Conservation (phyloP, 2,329 filamentous ascomycete species). For the Hypoxylon sp. region DNA sequence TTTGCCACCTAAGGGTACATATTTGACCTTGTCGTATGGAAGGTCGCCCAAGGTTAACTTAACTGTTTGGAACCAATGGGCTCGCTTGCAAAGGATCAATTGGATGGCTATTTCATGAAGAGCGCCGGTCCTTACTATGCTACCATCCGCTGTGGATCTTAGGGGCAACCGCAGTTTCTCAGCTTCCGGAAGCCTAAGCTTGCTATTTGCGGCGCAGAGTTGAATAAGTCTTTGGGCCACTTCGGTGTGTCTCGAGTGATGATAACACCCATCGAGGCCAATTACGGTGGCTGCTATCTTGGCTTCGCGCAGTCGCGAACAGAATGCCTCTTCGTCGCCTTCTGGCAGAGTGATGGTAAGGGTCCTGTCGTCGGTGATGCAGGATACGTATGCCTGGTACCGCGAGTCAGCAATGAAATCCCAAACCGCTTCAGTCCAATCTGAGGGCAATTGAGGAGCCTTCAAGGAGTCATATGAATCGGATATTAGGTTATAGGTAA, state of each 20-base stretch:
- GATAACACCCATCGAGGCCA: conserved; percentile 11
- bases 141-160: conserved; percentile 9
- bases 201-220: background rate
- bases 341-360: conserved; percentile 9
- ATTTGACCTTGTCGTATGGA: background rate
- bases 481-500: background rate
- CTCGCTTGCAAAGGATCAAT: conserved; percentile 18
- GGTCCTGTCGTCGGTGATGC: conserved; percentile 8
- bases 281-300: conserved; percentile 8
- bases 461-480: background rate
- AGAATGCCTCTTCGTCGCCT: conserved; percentile 8
- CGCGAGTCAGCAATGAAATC: conserved; percentile 3
- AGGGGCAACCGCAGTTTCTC: conserved; percentile 8
- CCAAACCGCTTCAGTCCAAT: background rate
- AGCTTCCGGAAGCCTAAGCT: conserved; percentile 4
- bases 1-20: background rate
- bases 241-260: conserved; percentile 10
- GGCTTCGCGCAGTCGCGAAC: conserved; percentile 5
- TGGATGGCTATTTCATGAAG: conserved; percentile 13
- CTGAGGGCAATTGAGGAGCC: background rate
- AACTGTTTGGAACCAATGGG: conserved; percentile 18
- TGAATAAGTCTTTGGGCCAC: conserved; percentile 2
- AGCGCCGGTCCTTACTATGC: background rate
- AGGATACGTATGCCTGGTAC: conserved; percentile 10
- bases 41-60: conserved; percentile 3